phyloP scores from a whole-genome alignment of 495 filamentous ascomycete genomes.

The Chaetomidium leptoderma region DNA sequence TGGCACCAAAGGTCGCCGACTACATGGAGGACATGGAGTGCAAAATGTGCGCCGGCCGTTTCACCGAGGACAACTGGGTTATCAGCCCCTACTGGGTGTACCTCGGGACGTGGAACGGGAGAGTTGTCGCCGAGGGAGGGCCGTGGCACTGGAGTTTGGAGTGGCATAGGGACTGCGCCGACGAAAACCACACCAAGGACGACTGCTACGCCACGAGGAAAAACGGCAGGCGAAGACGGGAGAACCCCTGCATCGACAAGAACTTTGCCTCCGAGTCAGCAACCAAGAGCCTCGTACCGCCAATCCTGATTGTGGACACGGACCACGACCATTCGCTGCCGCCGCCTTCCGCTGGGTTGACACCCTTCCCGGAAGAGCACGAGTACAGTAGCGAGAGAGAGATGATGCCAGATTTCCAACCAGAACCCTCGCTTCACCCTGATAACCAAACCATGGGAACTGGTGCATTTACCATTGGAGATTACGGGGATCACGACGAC shows the following conservation, averaged over 20 bases:
- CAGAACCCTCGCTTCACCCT: not conserved
- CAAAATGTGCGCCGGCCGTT: constrained; percentile 9
- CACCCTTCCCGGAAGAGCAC: constrained; percentile 1
- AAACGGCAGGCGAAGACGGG: constrained; percentile 18
- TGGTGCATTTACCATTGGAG: constrained; percentile 10
- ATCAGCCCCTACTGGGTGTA: constrained; percentile 22
- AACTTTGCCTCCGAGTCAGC: not conserved
- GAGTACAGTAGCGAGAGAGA: not conserved
- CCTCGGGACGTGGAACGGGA: constrained; percentile 25
- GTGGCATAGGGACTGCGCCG: constrained; percentile 20
- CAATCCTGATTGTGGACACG: not conserved
- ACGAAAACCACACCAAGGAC: constrained; percentile 13
- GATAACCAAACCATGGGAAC: constrained; percentile 5
- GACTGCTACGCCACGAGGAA: constrained; percentile 18
- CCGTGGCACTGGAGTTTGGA: constrained; percentile 23
- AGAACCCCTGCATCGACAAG: constrained; percentile 23
- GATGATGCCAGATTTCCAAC: not conserved
- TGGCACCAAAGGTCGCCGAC: constrained; percentile 15
- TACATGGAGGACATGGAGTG: constrained; percentile 15
- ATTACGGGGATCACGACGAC: constrained; percentile 8
- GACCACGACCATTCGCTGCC: constrained; percentile 6
- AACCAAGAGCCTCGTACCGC: not conserved
- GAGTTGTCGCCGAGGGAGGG: constrained; percentile 19
- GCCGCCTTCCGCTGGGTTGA: constrained; percentile 10
- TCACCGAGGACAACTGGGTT: constrained; percentile 24